A percentile compares a stretch with the other conserved stretches of the same genome.
These are phyloP conservation scores for Nemania sp. DNA, from an alignment of 2,329 filamentous ascomycete species.

Conservation along the genomic window DNA sequence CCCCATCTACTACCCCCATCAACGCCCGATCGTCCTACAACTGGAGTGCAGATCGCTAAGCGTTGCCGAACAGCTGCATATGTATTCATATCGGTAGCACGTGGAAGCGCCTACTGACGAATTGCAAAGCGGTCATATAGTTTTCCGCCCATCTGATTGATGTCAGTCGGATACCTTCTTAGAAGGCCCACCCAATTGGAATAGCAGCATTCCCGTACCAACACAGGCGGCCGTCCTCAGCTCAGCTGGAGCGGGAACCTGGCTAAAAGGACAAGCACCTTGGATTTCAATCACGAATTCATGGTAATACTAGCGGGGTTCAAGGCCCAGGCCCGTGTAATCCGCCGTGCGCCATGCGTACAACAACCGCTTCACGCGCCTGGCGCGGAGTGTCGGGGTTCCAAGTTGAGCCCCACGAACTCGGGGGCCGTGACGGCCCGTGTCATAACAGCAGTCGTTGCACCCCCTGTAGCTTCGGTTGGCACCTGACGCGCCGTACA, in stretches of 20 bases:
- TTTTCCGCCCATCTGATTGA: slow-evolving; percentile 24
- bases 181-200: slow-evolving; percentile 32
- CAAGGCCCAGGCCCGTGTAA: slow-evolving; percentile 28
- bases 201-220: slow-evolving; percentile 32
- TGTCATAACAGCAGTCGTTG: slow-evolving; percentile 40
- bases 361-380: slow-evolving; percentile 24
- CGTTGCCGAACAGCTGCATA: not conserved
- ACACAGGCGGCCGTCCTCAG: slow-evolving; percentile 33
- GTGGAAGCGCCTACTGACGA: not conserved
- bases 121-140: slow-evolving; percentile 5
- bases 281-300: slow-evolving; percentile 33
- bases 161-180: slow-evolving; percentile 34
- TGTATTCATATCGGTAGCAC: not conserved
- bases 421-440: slow-evolving; percentile 34
- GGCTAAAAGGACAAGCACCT: slow-evolving; percentile 34
- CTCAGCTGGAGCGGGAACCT: slow-evolving; percentile 26
- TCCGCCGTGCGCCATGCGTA: slow-evolving; percentile 35
- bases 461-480: slow-evolving; percentile 42
- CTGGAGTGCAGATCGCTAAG: not conserved
- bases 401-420: slow-evolving; percentile 35
- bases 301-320: too few relatives aligned
- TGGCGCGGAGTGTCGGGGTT: slow-evolving; percentile 17
- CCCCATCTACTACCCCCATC: too few relatives aligned
- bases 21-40: not conserved
- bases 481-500: slow-evolving; percentile 29